These are phyloP conservation scores for Panaeolus cyanescens DNA, from an alignment of 768 basidiomycete species.

Conservation along the genomic window DNA sequence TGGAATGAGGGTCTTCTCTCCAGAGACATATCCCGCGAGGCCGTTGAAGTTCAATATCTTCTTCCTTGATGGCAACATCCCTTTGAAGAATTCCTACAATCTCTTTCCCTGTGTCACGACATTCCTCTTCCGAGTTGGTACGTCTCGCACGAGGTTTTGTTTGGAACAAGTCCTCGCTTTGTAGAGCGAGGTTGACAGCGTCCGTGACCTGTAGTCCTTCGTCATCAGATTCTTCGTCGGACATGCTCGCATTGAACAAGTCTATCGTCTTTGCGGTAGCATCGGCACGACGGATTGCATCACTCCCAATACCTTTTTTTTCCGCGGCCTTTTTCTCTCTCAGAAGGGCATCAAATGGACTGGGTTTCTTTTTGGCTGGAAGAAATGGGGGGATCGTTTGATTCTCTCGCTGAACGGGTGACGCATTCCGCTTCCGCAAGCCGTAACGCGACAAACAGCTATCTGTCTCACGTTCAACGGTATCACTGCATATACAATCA, in stretches of 20 bases:
- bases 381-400: background rate
- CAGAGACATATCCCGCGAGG: conserved; percentile 7
- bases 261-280: conserved; percentile 16
- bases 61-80: conserved; percentile 8
- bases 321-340: conserved; percentile 50
- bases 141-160: conserved; percentile 1
- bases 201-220: conserved; percentile 21
- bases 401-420: background rate
- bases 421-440: background rate
- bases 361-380: conserved; percentile 15
- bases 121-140: background rate
- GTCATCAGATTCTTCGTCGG: conserved; percentile 28
- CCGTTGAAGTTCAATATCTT: background rate
- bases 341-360: conserved; percentile 57
- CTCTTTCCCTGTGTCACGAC: conserved; percentile 9
- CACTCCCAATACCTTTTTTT: conserved; percentile 37
- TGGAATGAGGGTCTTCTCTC: conserved; percentile 13
- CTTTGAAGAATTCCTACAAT: conserved; percentile 10
- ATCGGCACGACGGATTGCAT: conserved; percentile 50
- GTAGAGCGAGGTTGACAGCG: background rate
- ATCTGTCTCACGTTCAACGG: background rate
- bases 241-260: conserved; percentile 20
- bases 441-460: background rate
- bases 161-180: conserved; percentile 8
- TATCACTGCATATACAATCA: background rate